Evolutionary conservation across 495 filamentous ascomycete species (phyloP), one percentile per base, ranked within the genome.

Genomic region (Aspergillus homomorphus): DNA sequence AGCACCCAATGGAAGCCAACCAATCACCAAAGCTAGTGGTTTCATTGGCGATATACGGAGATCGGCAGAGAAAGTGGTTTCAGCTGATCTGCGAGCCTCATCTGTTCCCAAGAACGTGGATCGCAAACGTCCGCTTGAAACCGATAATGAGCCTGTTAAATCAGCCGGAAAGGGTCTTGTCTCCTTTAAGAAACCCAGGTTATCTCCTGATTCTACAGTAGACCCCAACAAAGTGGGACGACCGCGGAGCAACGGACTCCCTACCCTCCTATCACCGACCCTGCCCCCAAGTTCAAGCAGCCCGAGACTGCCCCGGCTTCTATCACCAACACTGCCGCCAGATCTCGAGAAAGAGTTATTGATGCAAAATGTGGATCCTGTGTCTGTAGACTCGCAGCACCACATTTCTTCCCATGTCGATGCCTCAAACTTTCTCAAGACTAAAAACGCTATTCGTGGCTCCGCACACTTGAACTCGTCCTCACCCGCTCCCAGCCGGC

Each of bases 261-360:
- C 74, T 41, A 66, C 69, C 43, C 68, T 79, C 22, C 62, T 78
- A 45, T 78, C 76, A 14, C 76, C 73, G 21, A 77, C 76, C 9
- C 72, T 75, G 4, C 74, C 74, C 21, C 74, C 78, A 20, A 71
- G 68, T 33, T 68, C 69, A 19, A 58, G 46, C 15, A 69, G 63
- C 28, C 70, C 70, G 18, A 65, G 57, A 56, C 58, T 78, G 53
- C 75, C 76, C 20, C 71, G 69, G 22, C 67, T 79, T 24, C 57
- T 79, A 21, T 79, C 76, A 15, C 75, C 74, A 9, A 78, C 77
- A n/a, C 67, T 82, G 9, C 76, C 79, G 9, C 76, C 77, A 15
- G 71, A 78, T 44, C 72, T 82, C 48, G 79, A 82, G 57, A 78
- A 75, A 56, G 77, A 79, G 54, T 56, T 82, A 4, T 73, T 76